These are phyloP conservation scores for Tetrahymena elliotti DNA, from an alignment of 73 alveolate genomes.

Conservation along the genomic window DNA sequence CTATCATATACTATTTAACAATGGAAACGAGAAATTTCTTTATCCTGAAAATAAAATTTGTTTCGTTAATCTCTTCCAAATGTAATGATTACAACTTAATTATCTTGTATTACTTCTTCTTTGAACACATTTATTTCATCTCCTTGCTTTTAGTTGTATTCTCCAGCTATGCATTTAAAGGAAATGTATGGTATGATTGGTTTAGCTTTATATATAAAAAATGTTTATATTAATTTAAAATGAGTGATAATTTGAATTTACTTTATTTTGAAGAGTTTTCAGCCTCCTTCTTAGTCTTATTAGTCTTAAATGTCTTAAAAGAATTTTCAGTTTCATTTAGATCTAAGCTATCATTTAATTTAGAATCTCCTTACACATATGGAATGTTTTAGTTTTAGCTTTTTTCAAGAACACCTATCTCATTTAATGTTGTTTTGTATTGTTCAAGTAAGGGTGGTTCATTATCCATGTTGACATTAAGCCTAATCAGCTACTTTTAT, in stretches of 20 bases:
- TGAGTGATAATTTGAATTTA: neutral
- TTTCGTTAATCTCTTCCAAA: neutral
- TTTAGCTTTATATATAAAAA: neutral
- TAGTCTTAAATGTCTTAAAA: too few species aligned
- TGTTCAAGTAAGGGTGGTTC: neutral
- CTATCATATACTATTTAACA: neutral
- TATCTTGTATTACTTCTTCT: neutral
- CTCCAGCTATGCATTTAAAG: neutral
- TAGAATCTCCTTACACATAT: neutral
- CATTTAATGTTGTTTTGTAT: neutral
- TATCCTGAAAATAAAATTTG: neutral
- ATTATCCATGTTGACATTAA: neutral
- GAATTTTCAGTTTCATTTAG: neutral
- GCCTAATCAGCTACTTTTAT: neutral
- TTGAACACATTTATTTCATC: neutral
- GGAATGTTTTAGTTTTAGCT: neutral
- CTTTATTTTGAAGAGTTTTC: neutral
- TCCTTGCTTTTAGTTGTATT: neutral
- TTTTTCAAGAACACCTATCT: neutral
- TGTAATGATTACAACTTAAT: neutral
- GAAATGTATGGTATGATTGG: neutral
- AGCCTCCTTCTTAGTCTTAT: neutral
- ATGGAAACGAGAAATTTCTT: neutral
- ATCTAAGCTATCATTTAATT: neutral
- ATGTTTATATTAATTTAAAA: too few species aligned